phyloP scores from a whole-genome alignment of 306 rosid genomes.

The Rosa persica region DNA sequence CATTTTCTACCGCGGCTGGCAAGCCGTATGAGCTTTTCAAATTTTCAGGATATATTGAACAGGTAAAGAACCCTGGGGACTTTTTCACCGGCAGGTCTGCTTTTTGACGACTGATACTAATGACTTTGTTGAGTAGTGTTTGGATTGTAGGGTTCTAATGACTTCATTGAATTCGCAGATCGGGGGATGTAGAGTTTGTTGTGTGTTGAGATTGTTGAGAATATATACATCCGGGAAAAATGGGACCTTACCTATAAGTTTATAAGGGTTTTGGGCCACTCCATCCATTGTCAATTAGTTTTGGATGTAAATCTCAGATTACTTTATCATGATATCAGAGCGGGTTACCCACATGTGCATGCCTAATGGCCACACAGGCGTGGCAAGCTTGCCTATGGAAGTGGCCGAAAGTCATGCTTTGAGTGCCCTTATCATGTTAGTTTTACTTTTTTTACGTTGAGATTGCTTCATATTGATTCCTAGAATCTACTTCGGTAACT shows the following conservation, averaged over 20 bases:
- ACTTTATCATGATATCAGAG: too few relatives aligned
- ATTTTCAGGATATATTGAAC: slow-evolving; percentile 62
- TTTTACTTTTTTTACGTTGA: slow-evolving; percentile 4
- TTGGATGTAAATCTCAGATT: too few relatives aligned
- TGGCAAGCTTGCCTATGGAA: slow-evolving; percentile 76
- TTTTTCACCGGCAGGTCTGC: slow-evolving; percentile 84
- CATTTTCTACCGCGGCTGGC: slow-evolving; percentile 80
- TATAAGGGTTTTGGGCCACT: too few relatives aligned
- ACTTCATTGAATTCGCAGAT: slow-evolving; percentile 36
- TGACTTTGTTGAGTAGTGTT: slow-evolving; percentile 20
- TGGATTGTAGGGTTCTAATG: slow-evolving; percentile 24
- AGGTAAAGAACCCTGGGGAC: slow-evolving; percentile 55
- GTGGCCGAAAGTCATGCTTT: slow-evolving; percentile 77
- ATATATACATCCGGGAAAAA: too few relatives aligned
- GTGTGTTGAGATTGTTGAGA: slow-evolving; percentile 82
- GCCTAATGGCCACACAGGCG: too few relatives aligned
- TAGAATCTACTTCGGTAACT: neutral
- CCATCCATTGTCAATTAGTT: too few relatives aligned
- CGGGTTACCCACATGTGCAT: too few relatives aligned
- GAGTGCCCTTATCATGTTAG: slow-evolving; percentile 96
- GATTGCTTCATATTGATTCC: neutral
- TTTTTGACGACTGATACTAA: neutral
- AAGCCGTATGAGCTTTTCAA: slow-evolving; percentile 41
- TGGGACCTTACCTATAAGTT: too few relatives aligned
- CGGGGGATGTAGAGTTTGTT: slow-evolving; percentile 73